phyloP scores from a whole-genome alignment of 306 rosid genomes.

The Dryas octopetala region DNA sequence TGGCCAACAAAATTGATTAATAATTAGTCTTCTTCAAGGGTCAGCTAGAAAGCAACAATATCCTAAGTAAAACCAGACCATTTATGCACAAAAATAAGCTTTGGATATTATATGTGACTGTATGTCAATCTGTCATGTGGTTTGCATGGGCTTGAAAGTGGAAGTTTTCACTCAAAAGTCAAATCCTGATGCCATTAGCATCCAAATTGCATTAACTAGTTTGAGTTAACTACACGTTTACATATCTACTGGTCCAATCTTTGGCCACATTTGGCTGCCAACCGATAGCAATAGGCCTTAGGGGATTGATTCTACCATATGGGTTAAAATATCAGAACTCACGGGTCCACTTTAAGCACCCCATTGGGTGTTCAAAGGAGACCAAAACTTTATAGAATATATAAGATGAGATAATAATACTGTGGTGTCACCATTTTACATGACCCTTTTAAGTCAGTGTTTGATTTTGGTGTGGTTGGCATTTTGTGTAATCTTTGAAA shows the following conservation, averaged over 20 bases:
- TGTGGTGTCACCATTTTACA: too few species aligned
- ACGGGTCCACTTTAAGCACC: too few species aligned
- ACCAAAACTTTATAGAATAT: too few species aligned
- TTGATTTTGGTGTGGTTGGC: background rate
- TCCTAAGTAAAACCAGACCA: too few species aligned
- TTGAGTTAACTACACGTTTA: background rate
- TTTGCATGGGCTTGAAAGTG: background rate
- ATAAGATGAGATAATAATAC: too few species aligned
- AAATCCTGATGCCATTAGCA: background rate
- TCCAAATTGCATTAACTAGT: background rate
- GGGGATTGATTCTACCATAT: too few species aligned
- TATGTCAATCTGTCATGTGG: background rate
- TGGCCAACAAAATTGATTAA: background rate
- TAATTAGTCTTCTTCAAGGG: background rate
- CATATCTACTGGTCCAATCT: background rate
- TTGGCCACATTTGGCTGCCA: background rate
- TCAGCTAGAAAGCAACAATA: background rate
- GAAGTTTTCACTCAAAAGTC: background rate
- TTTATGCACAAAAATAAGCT: background rate
- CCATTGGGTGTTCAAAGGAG: too few species aligned
- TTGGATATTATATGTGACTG: background rate
- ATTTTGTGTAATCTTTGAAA: background rate
- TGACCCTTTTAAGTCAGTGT: too few species aligned
- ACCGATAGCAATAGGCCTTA: background rate
- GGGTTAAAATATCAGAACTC: too few species aligned